Conservation (phyloP, 192 early-diverging fungal genomes). For the Obelidium mucronatum region DNA sequence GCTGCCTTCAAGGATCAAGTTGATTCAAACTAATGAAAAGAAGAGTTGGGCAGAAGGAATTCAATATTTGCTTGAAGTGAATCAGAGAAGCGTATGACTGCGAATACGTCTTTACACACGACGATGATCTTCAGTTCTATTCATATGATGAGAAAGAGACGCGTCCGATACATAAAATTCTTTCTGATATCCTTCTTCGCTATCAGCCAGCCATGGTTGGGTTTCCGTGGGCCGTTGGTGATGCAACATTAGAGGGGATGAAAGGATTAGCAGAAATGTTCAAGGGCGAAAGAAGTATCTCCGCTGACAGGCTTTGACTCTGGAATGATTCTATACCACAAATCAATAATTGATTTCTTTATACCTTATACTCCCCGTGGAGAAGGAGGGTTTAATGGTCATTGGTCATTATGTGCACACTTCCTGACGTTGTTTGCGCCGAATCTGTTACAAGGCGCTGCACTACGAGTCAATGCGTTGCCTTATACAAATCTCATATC, state of each 20-base stretch:
- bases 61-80: constrained; percentile 20
- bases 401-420: constrained; percentile 47
- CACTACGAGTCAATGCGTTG: constrained; percentile 37
- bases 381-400: constrained; percentile 41
- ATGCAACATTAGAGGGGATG: constrained; percentile 32
- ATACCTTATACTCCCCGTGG: constrained; percentile 44
- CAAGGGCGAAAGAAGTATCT: constrained; percentile 22
- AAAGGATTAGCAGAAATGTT: constrained; percentile 21
- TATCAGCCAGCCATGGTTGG: constrained; percentile 41
- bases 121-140: constrained; percentile 37
- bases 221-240: constrained; percentile 45
- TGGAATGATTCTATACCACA: constrained; percentile 45
- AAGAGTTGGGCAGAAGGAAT: constrained; percentile 44
- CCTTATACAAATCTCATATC: constrained; percentile 36
- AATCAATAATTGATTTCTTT: constrained; percentile 44
- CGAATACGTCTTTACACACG: constrained; percentile 48
- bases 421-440: constrained; percentile 40
- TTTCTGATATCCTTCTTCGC: constrained; percentile 24
- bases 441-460: constrained; percentile 18
- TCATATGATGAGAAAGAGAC: constrained; percentile 4
- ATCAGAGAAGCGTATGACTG: constrained; percentile 17
- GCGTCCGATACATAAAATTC: background rate
- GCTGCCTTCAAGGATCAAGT: constrained; percentile 13
- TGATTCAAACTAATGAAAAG: constrained; percentile 20
- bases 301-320: constrained; percentile 46